phyloP scores from a whole-genome alignment of 2,329 filamentous ascomycete species.

The Passalora sequoiae region DNA sequence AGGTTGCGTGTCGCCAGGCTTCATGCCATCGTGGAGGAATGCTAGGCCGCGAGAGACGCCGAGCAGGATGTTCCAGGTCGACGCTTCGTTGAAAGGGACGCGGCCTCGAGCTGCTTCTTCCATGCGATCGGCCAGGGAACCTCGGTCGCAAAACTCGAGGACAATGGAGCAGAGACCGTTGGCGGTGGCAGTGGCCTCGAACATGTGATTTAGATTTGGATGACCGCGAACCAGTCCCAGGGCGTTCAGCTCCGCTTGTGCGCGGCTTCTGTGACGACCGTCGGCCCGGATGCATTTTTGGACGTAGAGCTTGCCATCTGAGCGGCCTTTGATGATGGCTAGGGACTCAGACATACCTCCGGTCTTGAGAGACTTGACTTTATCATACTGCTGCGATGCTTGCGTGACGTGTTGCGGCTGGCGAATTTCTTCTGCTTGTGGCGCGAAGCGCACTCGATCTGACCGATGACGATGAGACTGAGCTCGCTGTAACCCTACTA shows the following conservation, averaged over 20 bases:
- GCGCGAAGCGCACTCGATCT: neutral
- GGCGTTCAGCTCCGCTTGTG: constrained; percentile 9
- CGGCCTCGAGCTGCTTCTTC: neutral
- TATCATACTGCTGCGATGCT: constrained; percentile 3
- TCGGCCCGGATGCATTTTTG: constrained; percentile 14
- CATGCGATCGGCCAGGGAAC: constrained; percentile 7
- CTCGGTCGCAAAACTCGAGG: constrained; percentile 14
- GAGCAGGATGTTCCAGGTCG: constrained; percentile 12
- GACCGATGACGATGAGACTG: neutral
- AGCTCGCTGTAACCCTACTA: neutral
- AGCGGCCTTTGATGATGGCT: constrained; percentile 6
- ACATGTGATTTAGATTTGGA: constrained; percentile 7
- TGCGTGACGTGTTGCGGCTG: neutral
- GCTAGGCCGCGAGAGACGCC: constrained; percentile 14
- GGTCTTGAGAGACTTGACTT: constrained; percentile 6
- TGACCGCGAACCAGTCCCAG: constrained; percentile 6
- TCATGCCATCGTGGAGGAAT: constrained; percentile 32
- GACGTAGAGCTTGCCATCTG: constrained; percentile 12
- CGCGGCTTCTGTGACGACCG: neutral
- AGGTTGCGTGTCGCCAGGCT: neutral
- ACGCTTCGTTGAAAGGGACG: neutral
- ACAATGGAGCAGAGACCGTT: constrained; percentile 8
- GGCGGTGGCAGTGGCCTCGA: constrained; percentile 6
- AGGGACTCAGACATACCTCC: constrained; percentile 13
- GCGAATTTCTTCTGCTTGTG: neutral